phyloP scores from a whole-genome alignment of 257 asterid species.

The Fraxinus cuspidata region DNA sequence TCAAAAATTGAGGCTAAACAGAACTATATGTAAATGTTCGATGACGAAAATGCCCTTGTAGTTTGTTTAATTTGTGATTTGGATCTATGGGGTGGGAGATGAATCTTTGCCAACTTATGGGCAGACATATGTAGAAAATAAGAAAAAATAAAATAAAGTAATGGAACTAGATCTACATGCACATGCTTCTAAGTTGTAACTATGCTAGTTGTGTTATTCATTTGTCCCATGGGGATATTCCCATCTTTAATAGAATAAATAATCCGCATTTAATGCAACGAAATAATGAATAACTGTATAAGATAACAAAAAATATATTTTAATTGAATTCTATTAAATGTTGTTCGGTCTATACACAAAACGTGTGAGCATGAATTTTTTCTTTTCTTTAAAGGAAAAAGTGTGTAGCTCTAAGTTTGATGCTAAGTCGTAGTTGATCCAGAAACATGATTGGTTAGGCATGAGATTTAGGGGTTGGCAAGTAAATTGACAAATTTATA shows the following conservation, averaged over 20 bases:
- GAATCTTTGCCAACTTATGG: constrained; percentile 35
- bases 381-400: neutral
- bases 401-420: constrained; percentile 19
- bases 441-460: constrained; percentile 41
- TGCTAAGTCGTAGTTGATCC: constrained; percentile 62
- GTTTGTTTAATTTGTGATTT: neutral
- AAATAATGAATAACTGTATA: neutral
- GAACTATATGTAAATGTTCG: neutral
- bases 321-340: neutral
- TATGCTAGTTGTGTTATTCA: constrained; percentile 4
- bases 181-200: constrained; percentile 31
- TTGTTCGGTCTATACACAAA: neutral
- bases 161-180: constrained; percentile 34
- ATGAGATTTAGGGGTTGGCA: constrained; percentile 42
- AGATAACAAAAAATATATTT: no score
- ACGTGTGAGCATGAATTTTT: neutral
- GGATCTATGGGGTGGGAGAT: constrained; percentile 5
- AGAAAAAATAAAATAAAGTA: neutral
- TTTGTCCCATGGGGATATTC: constrained; percentile 25
- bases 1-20: no score
- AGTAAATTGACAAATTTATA: constrained; percentile 15
- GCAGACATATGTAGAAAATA: constrained; percentile 1
- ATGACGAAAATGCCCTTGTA: neutral
- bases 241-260: constrained; percentile 8
- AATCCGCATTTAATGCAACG: neutral